Conservation (phyloP, 805 yeast genomes). For the Allodekkera sacchari region DNA sequence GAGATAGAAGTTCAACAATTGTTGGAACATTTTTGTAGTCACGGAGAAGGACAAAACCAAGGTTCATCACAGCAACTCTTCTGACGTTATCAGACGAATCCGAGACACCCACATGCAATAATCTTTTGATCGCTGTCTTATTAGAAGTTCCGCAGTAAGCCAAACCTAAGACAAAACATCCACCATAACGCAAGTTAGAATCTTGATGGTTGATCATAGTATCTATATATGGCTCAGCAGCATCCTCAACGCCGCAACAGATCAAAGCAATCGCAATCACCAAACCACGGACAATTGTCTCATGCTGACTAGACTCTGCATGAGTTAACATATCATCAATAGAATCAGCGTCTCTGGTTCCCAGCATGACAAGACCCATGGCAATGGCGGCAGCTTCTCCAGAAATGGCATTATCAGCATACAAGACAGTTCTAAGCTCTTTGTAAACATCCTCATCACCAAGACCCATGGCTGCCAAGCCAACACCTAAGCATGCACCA, state of each 20-base stretch:
- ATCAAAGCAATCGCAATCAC: conserved; percentile 84
- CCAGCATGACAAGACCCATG: conserved; percentile 94
- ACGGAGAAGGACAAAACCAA: conserved; percentile 86
- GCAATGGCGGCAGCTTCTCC: conserved; percentile 96
- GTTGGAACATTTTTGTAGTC: conserved; percentile 92
- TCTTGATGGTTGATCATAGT: conserved; percentile 66
- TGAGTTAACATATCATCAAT: conserved; percentile 76
- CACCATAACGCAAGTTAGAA: conserved; percentile 88
- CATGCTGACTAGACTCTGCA: conserved; percentile 94
- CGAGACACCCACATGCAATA: conserved; percentile 90
- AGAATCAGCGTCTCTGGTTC: conserved; percentile 68
- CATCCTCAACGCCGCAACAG: conserved; percentile 77
- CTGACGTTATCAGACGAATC: conserved; percentile 96
- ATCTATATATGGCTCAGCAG: conserved; percentile 63
- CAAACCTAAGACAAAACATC: conserved; percentile 86
- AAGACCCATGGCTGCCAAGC: conserved; percentile 95
- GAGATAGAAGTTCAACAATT: conserved; percentile 85
- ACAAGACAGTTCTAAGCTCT: conserved; percentile 73
- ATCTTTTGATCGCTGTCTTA: conserved; percentile 74
- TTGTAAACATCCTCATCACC: conserved; percentile 68
- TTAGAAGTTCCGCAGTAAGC: conserved; percentile 97
- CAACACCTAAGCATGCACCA: conserved; percentile 93
- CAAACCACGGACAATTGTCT: conserved; percentile 87
- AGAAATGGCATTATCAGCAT: conserved; percentile 85
- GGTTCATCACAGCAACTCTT: conserved; percentile 86